phyloP scores from a whole-genome alignment of 768 basidiomycete species.

The Russula griseocarnosa region DNA sequence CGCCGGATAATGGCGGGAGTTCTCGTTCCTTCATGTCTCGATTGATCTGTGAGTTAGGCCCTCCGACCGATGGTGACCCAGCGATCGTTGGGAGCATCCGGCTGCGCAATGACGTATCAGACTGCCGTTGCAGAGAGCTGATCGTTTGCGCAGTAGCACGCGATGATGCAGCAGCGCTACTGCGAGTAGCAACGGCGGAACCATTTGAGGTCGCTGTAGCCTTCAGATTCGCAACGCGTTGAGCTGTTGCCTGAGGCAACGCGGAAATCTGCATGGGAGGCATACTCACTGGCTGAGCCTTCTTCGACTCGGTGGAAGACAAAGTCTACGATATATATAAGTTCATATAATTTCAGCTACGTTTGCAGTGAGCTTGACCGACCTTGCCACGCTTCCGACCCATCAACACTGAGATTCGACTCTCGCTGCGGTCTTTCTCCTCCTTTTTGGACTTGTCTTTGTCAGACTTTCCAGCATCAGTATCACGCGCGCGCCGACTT shows the following conservation, averaged over 20 bases:
- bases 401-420: constrained; percentile 83
- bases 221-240: constrained; percentile 81
- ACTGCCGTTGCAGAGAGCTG: constrained; percentile 84
- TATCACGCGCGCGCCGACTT: constrained; percentile 43
- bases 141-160: constrained; percentile 76
- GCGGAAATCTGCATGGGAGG: constrained; percentile 92
- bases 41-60: constrained; percentile 38
- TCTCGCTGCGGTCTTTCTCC: constrained; percentile 80
- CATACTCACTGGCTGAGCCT: constrained; percentile 62
- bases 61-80: constrained; percentile 86
- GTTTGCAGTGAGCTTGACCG: constrained; percentile 29
- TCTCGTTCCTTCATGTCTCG: constrained; percentile 50
- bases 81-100: constrained; percentile 87
- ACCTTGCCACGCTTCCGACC: constrained; percentile 92
- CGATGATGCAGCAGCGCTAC: constrained; percentile 47
- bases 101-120: constrained; percentile 72
- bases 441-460: constrained; percentile 66
- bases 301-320: constrained; percentile 78
- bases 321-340: constrained; percentile 59
- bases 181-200: constrained; percentile 42
- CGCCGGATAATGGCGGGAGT: constrained; percentile 48
- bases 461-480: constrained; percentile 50
- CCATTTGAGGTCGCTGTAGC: constrained; percentile 45
- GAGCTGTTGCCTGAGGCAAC: constrained; percentile 73
- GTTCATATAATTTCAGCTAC: constrained; percentile 13